Percentiles rank a stretch among this genome's conserved stretches.
phyloP scores from a whole-genome alignment of 768 basidiomycete species.

The Nidularia pulvinata region DNA sequence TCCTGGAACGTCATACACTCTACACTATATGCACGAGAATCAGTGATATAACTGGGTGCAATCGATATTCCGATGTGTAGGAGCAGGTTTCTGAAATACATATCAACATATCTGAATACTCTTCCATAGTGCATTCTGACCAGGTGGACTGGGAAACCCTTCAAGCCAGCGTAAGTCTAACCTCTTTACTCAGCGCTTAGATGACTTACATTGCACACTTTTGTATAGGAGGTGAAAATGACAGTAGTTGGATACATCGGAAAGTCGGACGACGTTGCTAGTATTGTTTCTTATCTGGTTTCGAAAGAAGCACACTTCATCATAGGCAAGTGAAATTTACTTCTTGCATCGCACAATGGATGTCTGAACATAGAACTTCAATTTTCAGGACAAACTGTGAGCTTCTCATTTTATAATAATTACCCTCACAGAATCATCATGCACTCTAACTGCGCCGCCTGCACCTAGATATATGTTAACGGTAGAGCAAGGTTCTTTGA shows the following conservation, averaged over 20 bases:
- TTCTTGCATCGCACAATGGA: background rate
- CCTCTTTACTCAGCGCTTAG: background rate
- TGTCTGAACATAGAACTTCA: background rate
- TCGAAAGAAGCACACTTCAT: slow-evolving; percentile 33
- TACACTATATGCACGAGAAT: background rate
- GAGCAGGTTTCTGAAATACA: background rate
- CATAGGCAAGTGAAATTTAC: slow-evolving; percentile 18
- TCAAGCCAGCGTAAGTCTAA: background rate
- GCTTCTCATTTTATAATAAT: background rate
- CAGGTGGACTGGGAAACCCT: background rate
- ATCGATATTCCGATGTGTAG: slow-evolving; percentile 12
- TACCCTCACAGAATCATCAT: background rate
- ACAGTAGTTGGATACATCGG: slow-evolving; percentile 7
- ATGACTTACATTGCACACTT: background rate
- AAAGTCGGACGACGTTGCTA: slow-evolving; percentile 29
- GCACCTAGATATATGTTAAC: slow-evolving; percentile 14
- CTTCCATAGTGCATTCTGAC: background rate
- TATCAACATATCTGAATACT: background rate
- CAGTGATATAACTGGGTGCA: slow-evolving; percentile 1
- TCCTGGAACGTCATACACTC: slow-evolving; percentile 14
- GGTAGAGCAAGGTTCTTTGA: slow-evolving; percentile 15
- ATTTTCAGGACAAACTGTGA: slow-evolving; percentile 4
- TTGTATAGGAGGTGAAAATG: background rate
- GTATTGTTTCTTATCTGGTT: slow-evolving; percentile 29
- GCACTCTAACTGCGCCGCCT: background rate